Percentiles rank a stretch among this genome's conserved stretches.
These are phyloP conservation scores for Saccharomycopsis fibuligera DNA, from an alignment of 805 yeast species.

Conservation along the genomic window DNA sequence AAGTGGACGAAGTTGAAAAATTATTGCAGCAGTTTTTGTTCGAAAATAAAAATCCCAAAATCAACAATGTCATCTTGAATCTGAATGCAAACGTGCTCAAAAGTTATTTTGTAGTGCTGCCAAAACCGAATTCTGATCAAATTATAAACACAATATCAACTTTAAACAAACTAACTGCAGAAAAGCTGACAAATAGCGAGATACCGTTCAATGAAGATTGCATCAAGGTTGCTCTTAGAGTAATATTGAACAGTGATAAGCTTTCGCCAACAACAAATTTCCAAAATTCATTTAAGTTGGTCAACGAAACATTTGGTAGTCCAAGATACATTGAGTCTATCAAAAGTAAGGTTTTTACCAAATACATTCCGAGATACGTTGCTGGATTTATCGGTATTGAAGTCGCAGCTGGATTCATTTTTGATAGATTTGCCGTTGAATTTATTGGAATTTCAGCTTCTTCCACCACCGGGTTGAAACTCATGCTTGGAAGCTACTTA, in stretches of 20 bases:
- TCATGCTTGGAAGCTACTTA: slow-evolving; percentile 22
- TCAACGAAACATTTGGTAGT: slow-evolving; percentile 16
- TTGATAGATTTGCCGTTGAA: slow-evolving; percentile 4
- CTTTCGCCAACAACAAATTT: slow-evolving; percentile 16
- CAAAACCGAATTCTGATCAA: slow-evolving; percentile 16
- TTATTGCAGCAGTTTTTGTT: slow-evolving; percentile 11
- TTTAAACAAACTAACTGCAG: not conserved
- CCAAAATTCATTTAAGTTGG: slow-evolving; percentile 15
- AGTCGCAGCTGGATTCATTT: slow-evolving; percentile 5
- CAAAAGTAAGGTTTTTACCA: slow-evolving; percentile 9
- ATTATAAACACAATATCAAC: slow-evolving; percentile 5
- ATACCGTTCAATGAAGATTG: slow-evolving; percentile 8
- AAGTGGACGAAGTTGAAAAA: not conserved
- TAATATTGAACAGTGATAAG: slow-evolving; percentile 13
- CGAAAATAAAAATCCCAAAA: slow-evolving; percentile 1
- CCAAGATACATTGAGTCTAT: slow-evolving; percentile 5
- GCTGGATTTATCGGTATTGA: slow-evolving; percentile 12
- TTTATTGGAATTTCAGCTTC: slow-evolving; percentile 9
- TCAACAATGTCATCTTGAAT: slow-evolving; percentile 1
- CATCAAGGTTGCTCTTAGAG: slow-evolving; percentile 19
- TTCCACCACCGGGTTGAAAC: slow-evolving; percentile 14
- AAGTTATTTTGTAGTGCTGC: slow-evolving; percentile 13
- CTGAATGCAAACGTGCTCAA: slow-evolving; percentile 8
- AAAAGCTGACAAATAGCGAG: not conserved
- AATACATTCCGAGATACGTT: slow-evolving; percentile 16